These are phyloP conservation scores for Rhypophila decipiens DNA, from an alignment of 495 filamentous ascomycete species.

Conservation along the genomic window DNA sequence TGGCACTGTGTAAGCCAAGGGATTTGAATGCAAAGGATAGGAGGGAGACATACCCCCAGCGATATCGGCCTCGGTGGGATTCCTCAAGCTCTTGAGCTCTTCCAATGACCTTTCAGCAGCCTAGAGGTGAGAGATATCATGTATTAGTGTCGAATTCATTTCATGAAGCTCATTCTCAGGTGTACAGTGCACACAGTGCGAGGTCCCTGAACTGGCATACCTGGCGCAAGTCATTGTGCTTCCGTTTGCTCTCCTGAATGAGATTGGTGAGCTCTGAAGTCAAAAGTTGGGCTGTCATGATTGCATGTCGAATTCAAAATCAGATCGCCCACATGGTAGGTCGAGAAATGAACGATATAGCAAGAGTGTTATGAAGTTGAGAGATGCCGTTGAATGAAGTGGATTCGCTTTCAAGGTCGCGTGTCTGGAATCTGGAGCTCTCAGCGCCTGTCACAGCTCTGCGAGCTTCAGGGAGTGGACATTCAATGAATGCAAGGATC, in stretches of 20 bases:
- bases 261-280: constrained; percentile 84
- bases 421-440: no score
- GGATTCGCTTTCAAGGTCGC: neutral
- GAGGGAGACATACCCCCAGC: constrained; percentile 58
- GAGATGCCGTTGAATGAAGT: no score
- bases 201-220: constrained; percentile 36
- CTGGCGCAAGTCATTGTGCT: constrained; percentile 80
- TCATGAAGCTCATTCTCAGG: no score
- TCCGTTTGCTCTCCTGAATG: constrained; percentile 92
- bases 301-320: constrained; percentile 25
- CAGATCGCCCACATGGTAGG: no score
- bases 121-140: constrained; percentile 35
- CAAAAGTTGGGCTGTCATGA: constrained; percentile 91
- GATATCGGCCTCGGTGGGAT: constrained; percentile 74
- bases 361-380: no score
- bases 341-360: no score
- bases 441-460: no score
- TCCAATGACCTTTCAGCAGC: constrained; percentile 91
- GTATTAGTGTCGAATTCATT: no score
- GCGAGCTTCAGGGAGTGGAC: no score
- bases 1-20: constrained; percentile 30
- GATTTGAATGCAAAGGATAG: neutral
- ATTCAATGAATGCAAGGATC: neutral
- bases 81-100: constrained; percentile 75
- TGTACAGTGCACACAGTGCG: neutral